phyloP scores from a whole-genome alignment of 306 rosid species.

The Cucurbita moschata region DNA sequence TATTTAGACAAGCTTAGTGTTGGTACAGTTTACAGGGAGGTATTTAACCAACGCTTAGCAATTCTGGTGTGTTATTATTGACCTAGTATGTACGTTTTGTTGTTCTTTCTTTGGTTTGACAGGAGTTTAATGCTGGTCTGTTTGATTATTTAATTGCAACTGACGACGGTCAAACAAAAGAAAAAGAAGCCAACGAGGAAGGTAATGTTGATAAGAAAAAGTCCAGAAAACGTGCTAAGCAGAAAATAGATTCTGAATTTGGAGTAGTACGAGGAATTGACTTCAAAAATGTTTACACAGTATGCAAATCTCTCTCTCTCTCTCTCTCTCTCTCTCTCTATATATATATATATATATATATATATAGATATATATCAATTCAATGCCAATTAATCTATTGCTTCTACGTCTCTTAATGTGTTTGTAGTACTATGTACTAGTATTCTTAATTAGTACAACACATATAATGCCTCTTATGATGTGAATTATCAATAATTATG shows the following conservation, averaged over 20 bases:
- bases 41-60: not conserved
- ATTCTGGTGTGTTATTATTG: not conserved
- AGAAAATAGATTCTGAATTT: slow-evolving; percentile 71
- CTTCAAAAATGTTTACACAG: slow-evolving; percentile 87
- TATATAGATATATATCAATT: too few species aligned
- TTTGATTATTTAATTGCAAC: slow-evolving; percentile 92
- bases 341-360: too few species aligned
- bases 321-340: not conserved
- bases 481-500: not conserved
- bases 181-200: slow-evolving; percentile 43
- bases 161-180: slow-evolving; percentile 59
- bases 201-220: slow-evolving; percentile 25
- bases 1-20: not conserved
- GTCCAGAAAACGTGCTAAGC: slow-evolving; percentile 35
- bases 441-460: not conserved
- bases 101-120: slow-evolving; percentile 10
- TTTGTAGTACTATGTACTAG: not conserved
- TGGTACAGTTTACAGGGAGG: not conserved
- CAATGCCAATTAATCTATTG: not conserved
- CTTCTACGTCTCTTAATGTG: not conserved
- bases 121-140: slow-evolving; percentile 98
- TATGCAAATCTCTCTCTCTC: slow-evolving; percentile 20
- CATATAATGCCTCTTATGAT: not conserved
- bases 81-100: not conserved
- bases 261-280: slow-evolving; percentile 95